phyloP scores from a whole-genome alignment of 2,329 filamentous ascomycete genomes.

The Fusarium fujikuroi region DNA sequence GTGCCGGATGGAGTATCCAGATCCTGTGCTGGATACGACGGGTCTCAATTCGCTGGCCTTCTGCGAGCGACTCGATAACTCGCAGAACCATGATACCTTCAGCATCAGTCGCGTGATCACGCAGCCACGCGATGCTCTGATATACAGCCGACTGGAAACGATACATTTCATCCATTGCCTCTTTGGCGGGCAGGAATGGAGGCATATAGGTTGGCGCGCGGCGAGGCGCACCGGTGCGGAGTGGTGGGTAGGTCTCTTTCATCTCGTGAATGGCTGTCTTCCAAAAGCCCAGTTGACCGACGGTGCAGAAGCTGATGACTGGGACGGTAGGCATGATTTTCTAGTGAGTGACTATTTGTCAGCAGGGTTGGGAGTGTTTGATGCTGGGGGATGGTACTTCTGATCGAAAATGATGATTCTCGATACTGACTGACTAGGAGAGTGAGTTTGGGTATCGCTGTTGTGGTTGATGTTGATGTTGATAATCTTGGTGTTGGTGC shows the following conservation, averaged over 20 bases:
- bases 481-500: too few relatives aligned
- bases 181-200: background rate
- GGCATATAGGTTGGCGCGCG: background rate
- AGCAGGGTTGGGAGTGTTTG: fast-evolving
- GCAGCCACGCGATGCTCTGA: background rate
- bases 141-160: background rate
- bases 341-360: background rate
- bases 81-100: background rate
- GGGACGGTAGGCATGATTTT: background rate
- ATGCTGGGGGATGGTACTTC: background rate
- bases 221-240: background rate
- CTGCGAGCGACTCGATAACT: background rate
- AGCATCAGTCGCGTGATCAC: fast-evolving
- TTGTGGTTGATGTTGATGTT: background rate
- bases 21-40: background rate
- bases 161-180: background rate
- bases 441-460: background rate
- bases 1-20: background rate
- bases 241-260: fast-evolving
- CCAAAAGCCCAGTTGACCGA: background rate
- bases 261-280: fast-evolving
- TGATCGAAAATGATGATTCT: background rate
- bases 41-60: background rate
- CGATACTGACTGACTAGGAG: background rate
- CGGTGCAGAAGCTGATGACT: background rate